phyloP scores from a whole-genome alignment of 352 stramenopile genomes.

The Thalassiosira allenii region DNA sequence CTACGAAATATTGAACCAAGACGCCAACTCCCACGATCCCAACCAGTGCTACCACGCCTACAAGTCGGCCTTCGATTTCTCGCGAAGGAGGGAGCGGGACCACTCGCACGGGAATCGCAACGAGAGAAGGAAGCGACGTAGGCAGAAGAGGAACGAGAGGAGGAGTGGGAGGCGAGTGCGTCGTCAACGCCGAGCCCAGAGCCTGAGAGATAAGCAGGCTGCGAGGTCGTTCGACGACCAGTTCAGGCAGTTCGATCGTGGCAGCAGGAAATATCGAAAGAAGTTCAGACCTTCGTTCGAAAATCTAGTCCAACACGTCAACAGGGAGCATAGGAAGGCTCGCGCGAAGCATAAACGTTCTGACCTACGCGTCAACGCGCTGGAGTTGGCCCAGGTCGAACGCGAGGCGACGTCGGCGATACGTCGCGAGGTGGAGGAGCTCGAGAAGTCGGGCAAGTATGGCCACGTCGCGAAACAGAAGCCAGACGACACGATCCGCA shows the following conservation, averaged over 20 bases:
- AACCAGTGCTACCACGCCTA: no score
- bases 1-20: no score
- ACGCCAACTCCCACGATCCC: no score
- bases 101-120: neutral
- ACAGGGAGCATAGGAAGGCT: neutral
- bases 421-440: neutral
- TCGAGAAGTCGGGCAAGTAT: neutral
- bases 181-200: neutral
- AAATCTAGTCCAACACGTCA: neutral
- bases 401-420: neutral
- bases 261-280: neutral
- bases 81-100: no score
- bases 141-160: neutral
- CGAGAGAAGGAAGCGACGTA: neutral
- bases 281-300: neutral
- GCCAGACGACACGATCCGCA: slow-evolving; percentile 3
- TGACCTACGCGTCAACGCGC: neutral
- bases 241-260: neutral
- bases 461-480: neutral
- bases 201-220: neutral
- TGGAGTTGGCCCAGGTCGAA: neutral
- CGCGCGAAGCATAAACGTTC: neutral
- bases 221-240: neutral
- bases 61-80: no score
- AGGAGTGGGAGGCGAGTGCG: neutral